Percentiles rank a stretch among this genome's conserved stretches.
Evolutionary conservation across 345 rosid species (phyloP).

Genomic region (Linum tenue): DNA sequence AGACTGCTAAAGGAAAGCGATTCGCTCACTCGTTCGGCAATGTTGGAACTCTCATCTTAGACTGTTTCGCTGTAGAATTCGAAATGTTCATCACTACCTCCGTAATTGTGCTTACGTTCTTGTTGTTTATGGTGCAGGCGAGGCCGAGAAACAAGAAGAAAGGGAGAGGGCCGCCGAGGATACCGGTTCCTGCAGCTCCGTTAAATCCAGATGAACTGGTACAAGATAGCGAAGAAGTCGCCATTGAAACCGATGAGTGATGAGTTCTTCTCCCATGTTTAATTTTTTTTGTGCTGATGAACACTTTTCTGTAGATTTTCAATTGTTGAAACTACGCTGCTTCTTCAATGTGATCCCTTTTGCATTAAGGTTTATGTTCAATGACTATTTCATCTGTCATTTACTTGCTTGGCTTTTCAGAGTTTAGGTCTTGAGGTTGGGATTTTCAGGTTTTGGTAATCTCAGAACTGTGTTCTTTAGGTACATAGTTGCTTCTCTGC

Average conservation of each 20-base stretch:
- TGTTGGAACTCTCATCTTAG: slow-evolving; percentile 28
- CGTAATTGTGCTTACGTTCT: neutral
- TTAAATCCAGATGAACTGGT: slow-evolving; percentile 54
- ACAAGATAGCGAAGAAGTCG: slow-evolving; percentile 42
- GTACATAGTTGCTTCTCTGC: no score
- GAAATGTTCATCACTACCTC: neutral
- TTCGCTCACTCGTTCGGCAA: slow-evolving; percentile 89
- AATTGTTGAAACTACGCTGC: neutral
- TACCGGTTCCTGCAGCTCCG: slow-evolving; percentile 55
- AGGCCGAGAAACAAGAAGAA: slow-evolving; percentile 87
- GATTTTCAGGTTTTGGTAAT: neutral
- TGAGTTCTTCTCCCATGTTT: slow-evolving; percentile 34
- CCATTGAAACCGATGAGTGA: slow-evolving; percentile 58
- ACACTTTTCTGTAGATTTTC: neutral
- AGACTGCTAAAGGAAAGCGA: slow-evolving; percentile 84
- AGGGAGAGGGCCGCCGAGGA: slow-evolving; percentile 77
- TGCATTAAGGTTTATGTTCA: neutral
- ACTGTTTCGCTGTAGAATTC: neutral
- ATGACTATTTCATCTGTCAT: neutral
- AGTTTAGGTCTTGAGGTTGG: neutral
- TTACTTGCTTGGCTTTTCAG: neutral
- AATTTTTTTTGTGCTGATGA: slow-evolving; percentile 18
- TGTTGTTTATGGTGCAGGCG: slow-evolving; percentile 35
- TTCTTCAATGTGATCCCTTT: neutral
- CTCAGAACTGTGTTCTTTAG: neutral